A percentile compares a stretch with the other conserved stretches of the same genome.
Evolutionary conservation across 495 filamentous ascomycete genomes (phyloP).

Genomic region (Viridothelium virens): DNA sequence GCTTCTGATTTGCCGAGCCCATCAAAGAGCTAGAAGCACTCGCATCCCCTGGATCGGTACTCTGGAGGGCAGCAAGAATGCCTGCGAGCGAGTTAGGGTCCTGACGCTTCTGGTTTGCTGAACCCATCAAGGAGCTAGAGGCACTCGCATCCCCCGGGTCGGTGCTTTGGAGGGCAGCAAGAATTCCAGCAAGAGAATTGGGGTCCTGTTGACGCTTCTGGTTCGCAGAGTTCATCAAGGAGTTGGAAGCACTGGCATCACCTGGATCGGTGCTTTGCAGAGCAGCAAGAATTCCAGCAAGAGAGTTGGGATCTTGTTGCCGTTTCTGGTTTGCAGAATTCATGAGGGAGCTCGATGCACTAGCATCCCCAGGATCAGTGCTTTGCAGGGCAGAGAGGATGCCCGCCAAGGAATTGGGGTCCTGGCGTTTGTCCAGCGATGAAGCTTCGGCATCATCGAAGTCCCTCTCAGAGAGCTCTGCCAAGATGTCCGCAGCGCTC

Average conservation of each 20-base stretch:
- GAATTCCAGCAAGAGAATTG: constrained; percentile 2
- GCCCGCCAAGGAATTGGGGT: constrained; percentile 4
- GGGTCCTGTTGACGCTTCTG: background rate
- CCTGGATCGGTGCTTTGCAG: constrained; percentile 1
- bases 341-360: constrained; percentile 3
- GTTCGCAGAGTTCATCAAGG: background rate
- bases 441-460: background rate
- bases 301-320: background rate
- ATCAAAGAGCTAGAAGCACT: background rate
- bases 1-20: background rate
- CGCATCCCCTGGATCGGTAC: background rate
- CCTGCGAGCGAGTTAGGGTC: constrained; percentile 7
- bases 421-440: constrained; percentile 1
- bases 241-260: background rate
- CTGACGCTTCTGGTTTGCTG: background rate
- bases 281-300: background rate
- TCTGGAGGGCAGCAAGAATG: background rate
- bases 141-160: constrained; percentile 2
- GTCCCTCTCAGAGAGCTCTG: background rate
- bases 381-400: background rate
- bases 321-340: constrained; percentile 1
- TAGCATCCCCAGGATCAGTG: background rate
- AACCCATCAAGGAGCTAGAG: background rate
- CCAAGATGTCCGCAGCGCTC: constrained; percentile 4
- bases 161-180: background rate